Conservation (phyloP, 352 stramenopile species). For the Pythium aristosporum region DNA sequence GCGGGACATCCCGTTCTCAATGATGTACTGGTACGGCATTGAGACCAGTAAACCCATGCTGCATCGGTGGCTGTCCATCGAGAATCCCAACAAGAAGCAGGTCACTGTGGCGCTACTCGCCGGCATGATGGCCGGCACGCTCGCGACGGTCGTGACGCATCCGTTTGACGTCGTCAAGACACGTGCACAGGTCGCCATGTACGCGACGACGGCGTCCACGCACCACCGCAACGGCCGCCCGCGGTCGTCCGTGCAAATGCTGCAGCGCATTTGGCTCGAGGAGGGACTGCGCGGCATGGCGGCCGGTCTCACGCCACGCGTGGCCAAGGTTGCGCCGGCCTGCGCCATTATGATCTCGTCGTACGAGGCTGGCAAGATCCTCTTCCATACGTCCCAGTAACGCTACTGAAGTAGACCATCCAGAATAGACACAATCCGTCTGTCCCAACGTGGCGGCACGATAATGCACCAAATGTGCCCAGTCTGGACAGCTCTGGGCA, state of each 20-base stretch:
- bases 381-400: neutral
- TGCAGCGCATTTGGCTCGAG: conserved; percentile 49
- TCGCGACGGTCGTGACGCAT: conserved; percentile 91
- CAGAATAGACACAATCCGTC: neutral
- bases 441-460: neutral
- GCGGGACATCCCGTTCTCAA: conserved; percentile 94
- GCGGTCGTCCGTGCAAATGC: conserved; percentile 32
- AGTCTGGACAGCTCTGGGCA: too few species aligned
- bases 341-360: conserved; percentile 88
- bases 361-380: conserved; percentile 73
- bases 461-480: too few species aligned
- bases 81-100: conserved; percentile 28
- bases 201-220: conserved; percentile 28
- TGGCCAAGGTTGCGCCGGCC: conserved; percentile 68
- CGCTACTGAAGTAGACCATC: neutral
- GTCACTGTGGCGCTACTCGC: conserved; percentile 78
- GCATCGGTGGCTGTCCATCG: conserved; percentile 25
- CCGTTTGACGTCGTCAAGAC: conserved; percentile 97
- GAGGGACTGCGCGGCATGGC: conserved; percentile 52
- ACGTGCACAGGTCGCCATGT: conserved; percentile 73
- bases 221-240: conserved; percentile 20
- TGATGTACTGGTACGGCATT: conserved; percentile 93
- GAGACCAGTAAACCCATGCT: conserved; percentile 71
- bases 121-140: conserved; percentile 79
- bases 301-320: conserved; percentile 62